Percentiles rank a stretch among this genome's conserved stretches.
These are phyloP conservation scores for Pseudozyma thailandica DNA, from an alignment of 1,284 basidiomycete species.

Conservation along the genomic window DNA sequence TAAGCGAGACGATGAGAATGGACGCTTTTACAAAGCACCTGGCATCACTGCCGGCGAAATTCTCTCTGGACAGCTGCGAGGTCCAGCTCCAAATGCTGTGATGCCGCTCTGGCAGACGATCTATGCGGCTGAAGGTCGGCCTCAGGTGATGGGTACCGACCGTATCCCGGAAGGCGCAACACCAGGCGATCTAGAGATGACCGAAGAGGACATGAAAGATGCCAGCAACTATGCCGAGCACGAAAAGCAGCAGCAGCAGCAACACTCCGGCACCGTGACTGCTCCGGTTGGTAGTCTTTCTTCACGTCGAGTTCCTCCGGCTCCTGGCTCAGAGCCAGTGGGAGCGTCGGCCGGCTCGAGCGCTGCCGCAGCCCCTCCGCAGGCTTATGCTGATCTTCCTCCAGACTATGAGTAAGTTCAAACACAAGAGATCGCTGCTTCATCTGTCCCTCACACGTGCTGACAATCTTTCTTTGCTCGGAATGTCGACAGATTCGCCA, in stretches of 20 bases:
- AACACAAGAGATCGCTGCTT: neutral
- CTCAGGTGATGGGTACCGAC: slow-evolving; percentile 56
- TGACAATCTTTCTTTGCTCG: too few relatives aligned
- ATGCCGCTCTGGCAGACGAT: slow-evolving; percentile 63
- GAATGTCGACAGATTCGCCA: slow-evolving; percentile 40
- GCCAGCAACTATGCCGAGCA: slow-evolving; percentile 37
- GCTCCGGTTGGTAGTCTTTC: slow-evolving; percentile 26
- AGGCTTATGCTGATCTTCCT: slow-evolving; percentile 37
- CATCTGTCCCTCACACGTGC: too few relatives aligned
- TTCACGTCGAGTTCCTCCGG: slow-evolving; percentile 13
- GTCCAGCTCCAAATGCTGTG: slow-evolving; percentile 39
- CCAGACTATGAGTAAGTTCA: slow-evolving; percentile 46
- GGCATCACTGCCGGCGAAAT: slow-evolving; percentile 47
- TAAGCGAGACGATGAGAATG: slow-evolving; percentile 62
- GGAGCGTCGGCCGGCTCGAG: slow-evolving; percentile 5
- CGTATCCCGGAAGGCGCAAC: slow-evolving; percentile 52
- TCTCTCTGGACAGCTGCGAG: slow-evolving; percentile 47
- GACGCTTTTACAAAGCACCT: slow-evolving; percentile 55
- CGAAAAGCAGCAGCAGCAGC: slow-evolving; percentile 19
- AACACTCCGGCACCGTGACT: slow-evolving; percentile 1
- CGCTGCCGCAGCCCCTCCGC: neutral
- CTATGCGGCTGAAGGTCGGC: slow-evolving; percentile 60
- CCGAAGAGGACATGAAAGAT: slow-evolving; percentile 50
- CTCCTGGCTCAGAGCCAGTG: neutral
- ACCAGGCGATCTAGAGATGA: slow-evolving; percentile 56